These are phyloP conservation scores for Elongisporangium senticosum DNA, from an alignment of 352 stramenopile genomes.

Conservation along the genomic window DNA sequence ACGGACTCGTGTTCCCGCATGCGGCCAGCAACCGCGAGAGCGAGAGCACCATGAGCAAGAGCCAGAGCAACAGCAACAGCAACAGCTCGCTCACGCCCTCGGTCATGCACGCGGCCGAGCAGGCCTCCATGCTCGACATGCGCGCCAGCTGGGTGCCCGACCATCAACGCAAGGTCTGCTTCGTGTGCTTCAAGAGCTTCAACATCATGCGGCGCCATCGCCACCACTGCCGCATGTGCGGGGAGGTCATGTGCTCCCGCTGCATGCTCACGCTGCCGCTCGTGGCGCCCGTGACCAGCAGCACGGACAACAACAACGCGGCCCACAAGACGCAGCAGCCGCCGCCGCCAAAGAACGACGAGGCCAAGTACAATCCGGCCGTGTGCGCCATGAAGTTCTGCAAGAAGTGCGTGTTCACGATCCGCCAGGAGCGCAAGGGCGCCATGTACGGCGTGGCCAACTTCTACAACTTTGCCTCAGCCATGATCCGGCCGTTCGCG, in stretches of 20 bases:
- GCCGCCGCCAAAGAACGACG: slow-evolving; percentile 35
- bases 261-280: slow-evolving; percentile 68
- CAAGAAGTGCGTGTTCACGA: slow-evolving; percentile 70
- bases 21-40: slow-evolving; percentile 22
- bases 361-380: slow-evolving; percentile 42
- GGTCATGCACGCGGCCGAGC: slow-evolving; percentile 9
- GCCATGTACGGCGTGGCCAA: slow-evolving; percentile 35
- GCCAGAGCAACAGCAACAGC: slow-evolving; percentile 22
- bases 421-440: slow-evolving; percentile 58
- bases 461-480: slow-evolving; percentile 35
- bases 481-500: slow-evolving; percentile 48
- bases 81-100: slow-evolving; percentile 16
- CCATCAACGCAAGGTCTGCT: slow-evolving; percentile 52
- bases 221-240: slow-evolving; percentile 79
- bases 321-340: slow-evolving; percentile 5
- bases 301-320: slow-evolving; percentile 3
- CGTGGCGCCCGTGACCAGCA: slow-evolving; percentile 26
- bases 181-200: slow-evolving; percentile 71
- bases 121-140: slow-evolving; percentile 11
- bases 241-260: slow-evolving; percentile 63
- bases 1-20: slow-evolving; percentile 63
- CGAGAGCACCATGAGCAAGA: slow-evolving; percentile 26
- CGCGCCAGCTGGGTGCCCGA: slow-evolving; percentile 57
- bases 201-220: slow-evolving; percentile 51
- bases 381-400: slow-evolving; percentile 70